Evolutionary conservation across 176 grass and related monocot species (phyloP).

Genomic region (Tuctoria greenei): DNA sequence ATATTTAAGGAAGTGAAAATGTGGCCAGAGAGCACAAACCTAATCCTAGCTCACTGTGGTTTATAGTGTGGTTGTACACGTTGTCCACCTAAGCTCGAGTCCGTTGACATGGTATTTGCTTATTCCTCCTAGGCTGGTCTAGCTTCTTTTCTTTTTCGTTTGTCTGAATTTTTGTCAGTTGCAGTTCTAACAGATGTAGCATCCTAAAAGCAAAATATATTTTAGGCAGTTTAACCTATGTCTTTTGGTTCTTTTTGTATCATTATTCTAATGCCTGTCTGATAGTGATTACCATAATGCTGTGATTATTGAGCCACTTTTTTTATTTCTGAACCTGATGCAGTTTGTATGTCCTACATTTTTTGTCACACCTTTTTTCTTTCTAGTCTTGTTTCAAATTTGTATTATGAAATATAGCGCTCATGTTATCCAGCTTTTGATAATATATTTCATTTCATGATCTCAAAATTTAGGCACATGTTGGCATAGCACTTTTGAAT

Average conservation of each 20-base stretch:
- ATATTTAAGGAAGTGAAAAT: neutral
- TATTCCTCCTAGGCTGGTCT: neutral
- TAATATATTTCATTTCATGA: slow-evolving; percentile 12
- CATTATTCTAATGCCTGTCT: neutral
- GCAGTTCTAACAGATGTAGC: slow-evolving; percentile 1
- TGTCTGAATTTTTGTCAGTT: neutral
- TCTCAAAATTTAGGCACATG: slow-evolving; percentile 61
- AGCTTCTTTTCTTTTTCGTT: neutral
- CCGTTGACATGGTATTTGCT: neutral
- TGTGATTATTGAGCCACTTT: neutral
- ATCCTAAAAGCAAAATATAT: too few relatives aligned
- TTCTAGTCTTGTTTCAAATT: neutral
- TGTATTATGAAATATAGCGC: slow-evolving; percentile 5
- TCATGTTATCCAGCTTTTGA: slow-evolving; percentile 2
- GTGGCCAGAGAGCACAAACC: neutral
- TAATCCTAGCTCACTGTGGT: neutral
- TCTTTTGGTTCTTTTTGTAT: slow-evolving; percentile 24
- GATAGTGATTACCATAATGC: neutral
- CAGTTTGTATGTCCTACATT: neutral
- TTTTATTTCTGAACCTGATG: slow-evolving; percentile 15
- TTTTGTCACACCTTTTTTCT: neutral
- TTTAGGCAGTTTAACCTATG: neutral
- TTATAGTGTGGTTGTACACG: neutral
- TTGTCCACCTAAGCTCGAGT: neutral
- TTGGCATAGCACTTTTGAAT: slow-evolving; percentile 95